Base-by-base conservation (phyloP, 768 basidiomycete genomes). In the Phallus indusiatus region DNA sequence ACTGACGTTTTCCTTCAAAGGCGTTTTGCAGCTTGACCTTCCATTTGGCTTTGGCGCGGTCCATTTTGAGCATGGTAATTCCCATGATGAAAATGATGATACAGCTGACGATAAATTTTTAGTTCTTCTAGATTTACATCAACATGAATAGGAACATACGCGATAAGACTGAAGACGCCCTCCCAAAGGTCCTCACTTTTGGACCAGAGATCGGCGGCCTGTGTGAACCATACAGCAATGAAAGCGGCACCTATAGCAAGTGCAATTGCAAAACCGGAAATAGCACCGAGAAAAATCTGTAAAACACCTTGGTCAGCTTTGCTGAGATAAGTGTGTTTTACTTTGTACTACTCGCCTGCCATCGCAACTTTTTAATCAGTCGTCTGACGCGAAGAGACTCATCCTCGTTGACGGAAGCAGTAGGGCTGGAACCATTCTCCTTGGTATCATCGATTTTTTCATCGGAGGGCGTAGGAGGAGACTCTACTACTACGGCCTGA, bases 181-280 rank as follows among this genome's bases (percentile, higher is more conserved):
- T 98, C 95, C 95, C 95, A 97, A 59, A 94, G 72, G 56, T 84
- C 79, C 72, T 98, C 95, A 6, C 91, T 81, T 67, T 83, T 83
- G 46, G 78, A 69, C 88, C 91, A 97, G 17, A 98, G 78, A 69
- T 96, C 75, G 20, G 79, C 78, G 0, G 94, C 86, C 66, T 89
- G 83, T 33, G 93, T 97, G 74, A 95, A 97, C 88, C 93, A 98
- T 47, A 96, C 81, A 7, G 88, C 92, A 62, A 97, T 88, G 72
- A 95, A 97, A 1, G 91, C 85, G 12, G 89, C 92, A 35, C 94
- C 95, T 60, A 97, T 85, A 36, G 85, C 79, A 21, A 90, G 69
- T 5, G 95, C 86, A 49, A 93, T 73, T 60, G 87, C 69, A n/a
- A 97, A 75, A 8, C 95, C 95, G 22, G 81, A 63, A 6, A 73